Evolutionary conservation across 2,329 filamentous ascomycete genomes (phyloP).

Genomic region (Pezicula radicicola): DNA sequence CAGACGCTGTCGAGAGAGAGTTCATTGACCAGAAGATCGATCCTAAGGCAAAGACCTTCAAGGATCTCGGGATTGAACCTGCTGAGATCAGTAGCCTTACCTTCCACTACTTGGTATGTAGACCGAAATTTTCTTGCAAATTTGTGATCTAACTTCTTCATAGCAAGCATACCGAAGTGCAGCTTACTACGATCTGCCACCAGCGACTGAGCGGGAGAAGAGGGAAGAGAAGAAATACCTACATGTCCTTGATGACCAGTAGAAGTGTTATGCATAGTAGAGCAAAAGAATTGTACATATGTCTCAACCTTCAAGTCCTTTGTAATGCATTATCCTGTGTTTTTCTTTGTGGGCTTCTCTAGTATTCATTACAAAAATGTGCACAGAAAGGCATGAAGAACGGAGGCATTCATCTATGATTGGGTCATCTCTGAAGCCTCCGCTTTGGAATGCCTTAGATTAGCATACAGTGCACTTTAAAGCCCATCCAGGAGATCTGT

Average conservation of each 20-base stretch:
- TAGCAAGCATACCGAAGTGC: constrained; percentile 89
- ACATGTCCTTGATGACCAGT: constrained; percentile 88
- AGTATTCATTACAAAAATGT: too few relatives aligned
- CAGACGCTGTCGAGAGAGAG: constrained; percentile 86
- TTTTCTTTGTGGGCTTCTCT: too few relatives aligned
- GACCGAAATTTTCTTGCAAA: neutral
- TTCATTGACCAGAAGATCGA: constrained; percentile 94
- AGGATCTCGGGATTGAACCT: constrained; percentile 86
- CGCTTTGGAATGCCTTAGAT: too few relatives aligned
- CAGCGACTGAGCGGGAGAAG: constrained; percentile 92
- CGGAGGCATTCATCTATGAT: too few relatives aligned
- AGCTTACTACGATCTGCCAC: constrained; percentile 88
- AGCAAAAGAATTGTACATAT: constrained; percentile 33
- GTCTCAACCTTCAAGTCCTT: neutral
- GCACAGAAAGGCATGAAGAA: too few relatives aligned
- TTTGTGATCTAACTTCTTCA: constrained; percentile 31
- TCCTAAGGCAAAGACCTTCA: constrained; percentile 88
- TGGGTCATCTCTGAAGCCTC: too few relatives aligned
- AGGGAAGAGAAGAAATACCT: constrained; percentile 94
- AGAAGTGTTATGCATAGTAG: constrained; percentile 31
- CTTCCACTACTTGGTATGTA: constrained; percentile 86
- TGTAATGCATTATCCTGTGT: too few relatives aligned
- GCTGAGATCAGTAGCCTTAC: constrained; percentile 82
- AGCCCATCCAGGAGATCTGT: too few relatives aligned
- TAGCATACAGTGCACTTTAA: too few relatives aligned